Conservation (phyloP, 768 basidiomycete species). For the Naganishia antarctica region DNA sequence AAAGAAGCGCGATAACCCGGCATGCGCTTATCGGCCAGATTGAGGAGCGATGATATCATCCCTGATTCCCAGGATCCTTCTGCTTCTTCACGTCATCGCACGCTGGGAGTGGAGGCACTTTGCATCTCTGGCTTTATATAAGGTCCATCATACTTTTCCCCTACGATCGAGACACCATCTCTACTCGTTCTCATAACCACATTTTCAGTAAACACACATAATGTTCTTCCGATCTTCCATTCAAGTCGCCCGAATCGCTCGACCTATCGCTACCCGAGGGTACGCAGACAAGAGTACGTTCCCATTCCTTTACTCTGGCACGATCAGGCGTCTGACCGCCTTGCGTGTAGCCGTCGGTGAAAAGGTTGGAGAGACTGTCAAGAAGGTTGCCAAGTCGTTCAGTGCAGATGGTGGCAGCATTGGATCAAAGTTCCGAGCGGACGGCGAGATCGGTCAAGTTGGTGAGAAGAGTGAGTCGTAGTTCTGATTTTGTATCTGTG, state of each 20-base stretch:
- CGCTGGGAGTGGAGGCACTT: too few relatives aligned
- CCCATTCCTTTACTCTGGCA: not conserved
- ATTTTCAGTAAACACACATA: too few relatives aligned
- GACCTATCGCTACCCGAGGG: conserved; percentile 23
- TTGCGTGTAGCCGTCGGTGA: conserved; percentile 14
- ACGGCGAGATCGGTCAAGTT: conserved; percentile 21
- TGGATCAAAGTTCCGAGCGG: conserved; percentile 23
- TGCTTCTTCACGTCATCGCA: too few relatives aligned
- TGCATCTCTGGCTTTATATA: too few relatives aligned
- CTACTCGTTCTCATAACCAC: too few relatives aligned
- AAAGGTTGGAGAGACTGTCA: conserved; percentile 24
- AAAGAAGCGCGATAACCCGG: too few relatives aligned
- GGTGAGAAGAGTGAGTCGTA: conserved; percentile 19
- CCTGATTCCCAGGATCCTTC: too few relatives aligned
- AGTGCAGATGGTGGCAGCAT: conserved; percentile 20
- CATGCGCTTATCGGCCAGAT: too few relatives aligned
- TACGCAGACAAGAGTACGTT: conserved; percentile 26
- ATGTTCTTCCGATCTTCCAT: conserved; percentile 27
- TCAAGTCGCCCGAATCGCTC: conserved; percentile 16
- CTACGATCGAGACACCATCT: too few relatives aligned
- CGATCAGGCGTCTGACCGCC: not conserved
- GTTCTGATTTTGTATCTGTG: not conserved
- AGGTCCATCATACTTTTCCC: not conserved
- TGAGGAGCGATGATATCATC: too few relatives aligned
- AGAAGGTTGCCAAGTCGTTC: conserved; percentile 25